Evolutionary conservation across 148 eudicot genomes (phyloP), one percentile per base, ranked within the genome.

Genomic region (Polygonum maritimum): DNA sequence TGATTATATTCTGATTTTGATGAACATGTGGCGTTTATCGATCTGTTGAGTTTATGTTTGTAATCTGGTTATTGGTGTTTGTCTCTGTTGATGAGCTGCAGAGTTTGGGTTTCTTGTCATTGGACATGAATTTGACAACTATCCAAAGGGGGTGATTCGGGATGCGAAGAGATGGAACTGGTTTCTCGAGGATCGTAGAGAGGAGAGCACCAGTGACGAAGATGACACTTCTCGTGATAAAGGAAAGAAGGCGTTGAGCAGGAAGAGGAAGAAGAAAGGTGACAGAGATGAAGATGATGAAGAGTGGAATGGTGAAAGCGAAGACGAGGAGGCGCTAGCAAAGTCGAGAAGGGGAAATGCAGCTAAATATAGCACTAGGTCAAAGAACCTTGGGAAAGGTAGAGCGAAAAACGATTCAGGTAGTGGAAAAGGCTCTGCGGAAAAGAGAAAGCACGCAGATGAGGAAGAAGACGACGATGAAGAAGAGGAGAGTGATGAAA

Each of bases 91-190:
- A 54, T 75, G 73, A 69, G 80, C 40, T 88, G 81, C 92, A 95
- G 99, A 95, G 78, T 92, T 92, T 80, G 97, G 93, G n/a, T 92
- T 95, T 74, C 84, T 95, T 75, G 91, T 92, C n/a, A 86, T 87
- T 38, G 97, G 98, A 22, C 94, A 89, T 74, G 98, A 95, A 78
- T 92, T 95, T 85, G 94, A 95, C 75, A 77, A 82, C 51, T 92
- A 89, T 80, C 87, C 94, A 0, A 89, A 88, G 85, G 83, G 76
- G 76, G 86, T 82, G 89, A 89, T 89, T 52, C 75, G 78, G 10
- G 89, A 85, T 40, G 70, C 84, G 81, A 85, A 81, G 80, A 80
- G 80, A 10, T 95, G 94, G 96, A 78, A 95, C 60, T 95, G 99
- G 99, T 95, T 95, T 81, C 88, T 95, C 31, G 89, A 89, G 54